Base-by-base conservation (phyloP, 768 basidiomycete species). In the Nidula microcarpa region DNA sequence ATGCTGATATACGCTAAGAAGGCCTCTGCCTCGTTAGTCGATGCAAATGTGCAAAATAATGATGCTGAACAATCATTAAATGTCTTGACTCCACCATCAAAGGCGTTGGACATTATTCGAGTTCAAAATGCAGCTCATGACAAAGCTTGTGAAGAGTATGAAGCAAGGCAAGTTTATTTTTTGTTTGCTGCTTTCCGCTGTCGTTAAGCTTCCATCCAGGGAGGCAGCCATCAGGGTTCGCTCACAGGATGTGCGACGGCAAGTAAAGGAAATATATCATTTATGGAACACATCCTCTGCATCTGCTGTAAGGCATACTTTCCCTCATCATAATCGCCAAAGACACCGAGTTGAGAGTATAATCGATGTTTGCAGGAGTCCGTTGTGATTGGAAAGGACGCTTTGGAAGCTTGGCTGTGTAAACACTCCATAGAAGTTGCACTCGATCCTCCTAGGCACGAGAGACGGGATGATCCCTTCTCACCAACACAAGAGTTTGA, bases 1-100 rank as follows among this genome's bases (percentile, higher is more conserved):
- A 96, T 98, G 94, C 78, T 98, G 33, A 86, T 98, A 51, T 98
- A 98, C 68, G 79, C 82, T 36, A 81, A 83, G 9, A 76, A 74
- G 47, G 55, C 57, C 16, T 39, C 50, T 32, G 10, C 18, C 16
- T 17, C 51, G 11, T 17, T 30, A 32, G 18, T 35, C 1, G 16
- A 18, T 6, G 32, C 30, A n/a, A 23, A 23, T 23, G 23, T 23
- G 23, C 23, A 23, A 23, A 23, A 23, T 23, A 23, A 23, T 23
- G 23, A 23, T 23, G 23, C 23, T 23, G 23, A 23, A 23, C 23
- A 23, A 23, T 23, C 23, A 23, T 23, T 3, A 39, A 11, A 57
- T 17, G 51, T 66, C 36, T 75, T 76, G 1, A 52, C 59, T 34
- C 87, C 86, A 33, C 88, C 89, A 0, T 57, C 68, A 33, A 74